Percentiles rank a stretch among this genome's conserved stretches.
phyloP scores from a whole-genome alignment of 2,329 filamentous ascomycete genomes.

The Pseudogymnoascus sp. region DNA sequence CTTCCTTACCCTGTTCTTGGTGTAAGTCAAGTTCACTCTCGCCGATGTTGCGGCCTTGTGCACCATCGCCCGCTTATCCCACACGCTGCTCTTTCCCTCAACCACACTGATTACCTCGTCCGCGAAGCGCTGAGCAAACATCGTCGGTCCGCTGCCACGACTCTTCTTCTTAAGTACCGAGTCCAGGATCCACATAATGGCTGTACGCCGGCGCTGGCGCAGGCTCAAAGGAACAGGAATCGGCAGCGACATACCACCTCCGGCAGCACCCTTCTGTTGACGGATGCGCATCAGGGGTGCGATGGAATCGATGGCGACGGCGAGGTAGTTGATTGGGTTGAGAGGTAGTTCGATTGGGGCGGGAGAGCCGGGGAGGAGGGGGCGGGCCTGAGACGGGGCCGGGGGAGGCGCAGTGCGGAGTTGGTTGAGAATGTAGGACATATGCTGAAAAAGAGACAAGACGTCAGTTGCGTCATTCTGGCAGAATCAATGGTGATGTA shows the following conservation, averaged over 20 bases:
- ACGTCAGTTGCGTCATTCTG: slow-evolving; percentile 5
- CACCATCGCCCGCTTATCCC: slow-evolving; percentile 69
- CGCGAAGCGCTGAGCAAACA: slow-evolving; percentile 70
- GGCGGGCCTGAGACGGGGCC: slow-evolving; percentile 59
- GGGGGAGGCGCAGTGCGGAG: slow-evolving; percentile 81
- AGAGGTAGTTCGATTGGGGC: slow-evolving; percentile 74
- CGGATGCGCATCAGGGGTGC: slow-evolving; percentile 79
- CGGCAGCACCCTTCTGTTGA: slow-evolving; percentile 66
- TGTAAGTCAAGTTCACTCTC: slow-evolving; percentile 59
- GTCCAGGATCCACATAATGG: slow-evolving; percentile 84
- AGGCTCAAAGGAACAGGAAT: slow-evolving; percentile 69
- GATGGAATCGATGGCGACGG: slow-evolving; percentile 83
- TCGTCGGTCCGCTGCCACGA: slow-evolving; percentile 59
- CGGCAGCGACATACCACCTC: slow-evolving; percentile 77
- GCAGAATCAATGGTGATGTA: not conserved
- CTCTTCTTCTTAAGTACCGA: slow-evolving; percentile 71
- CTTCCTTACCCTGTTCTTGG: slow-evolving; percentile 21
- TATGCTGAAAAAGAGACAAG: slow-evolving; percentile 49
- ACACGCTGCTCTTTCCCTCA: slow-evolving; percentile 74
- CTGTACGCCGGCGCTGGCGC: slow-evolving; percentile 67
- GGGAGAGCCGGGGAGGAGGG: slow-evolving; percentile 68
- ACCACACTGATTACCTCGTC: slow-evolving; percentile 82
- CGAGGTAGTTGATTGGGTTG: slow-evolving; percentile 83
- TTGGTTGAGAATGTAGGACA: slow-evolving; percentile 72
- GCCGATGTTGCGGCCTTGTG: slow-evolving; percentile 76